Evolutionary conservation across 2,329 filamentous ascomycete species (phyloP).

Genomic region (Colletotrichum truncatum): DNA sequence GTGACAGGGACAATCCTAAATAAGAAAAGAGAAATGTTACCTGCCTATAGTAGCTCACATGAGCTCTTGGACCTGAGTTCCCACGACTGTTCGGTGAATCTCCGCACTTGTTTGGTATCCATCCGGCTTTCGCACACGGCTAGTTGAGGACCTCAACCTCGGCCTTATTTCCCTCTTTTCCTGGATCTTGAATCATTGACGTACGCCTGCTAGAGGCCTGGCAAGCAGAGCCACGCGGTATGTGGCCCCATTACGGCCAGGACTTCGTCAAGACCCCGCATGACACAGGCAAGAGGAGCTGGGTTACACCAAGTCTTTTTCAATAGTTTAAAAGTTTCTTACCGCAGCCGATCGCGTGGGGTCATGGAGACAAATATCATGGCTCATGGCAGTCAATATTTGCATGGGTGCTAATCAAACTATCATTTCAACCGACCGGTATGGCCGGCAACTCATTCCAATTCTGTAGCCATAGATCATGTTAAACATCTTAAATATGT

Average conservation of each 20-base stretch:
- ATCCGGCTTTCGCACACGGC: neutral
- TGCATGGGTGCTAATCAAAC: constrained; percentile 19
- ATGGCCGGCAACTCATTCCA: neutral
- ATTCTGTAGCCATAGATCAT: neutral
- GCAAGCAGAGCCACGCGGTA: neutral
- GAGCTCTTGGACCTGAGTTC: neutral
- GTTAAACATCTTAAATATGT: constrained; percentile 9
- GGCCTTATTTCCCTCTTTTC: neutral
- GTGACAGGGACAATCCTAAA: neutral
- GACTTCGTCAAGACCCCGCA: neutral
- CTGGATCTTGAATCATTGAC: neutral
- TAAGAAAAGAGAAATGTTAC: neutral
- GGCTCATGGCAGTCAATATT: neutral
- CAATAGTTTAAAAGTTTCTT: constrained; percentile 16
- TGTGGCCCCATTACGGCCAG: neutral
- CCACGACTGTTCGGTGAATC: neutral
- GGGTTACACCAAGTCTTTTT: neutral
- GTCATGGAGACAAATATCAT: neutral
- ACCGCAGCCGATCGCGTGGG: neutral
- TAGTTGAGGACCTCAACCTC: neutral
- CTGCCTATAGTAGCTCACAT: constrained; percentile 11
- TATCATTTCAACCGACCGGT: neutral
- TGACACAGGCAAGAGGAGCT: constrained; percentile 16
- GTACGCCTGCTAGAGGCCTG: neutral
- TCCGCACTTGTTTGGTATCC: neutral